A percentile compares a stretch with the other conserved stretches of the same genome.
Evolutionary conservation across 2,329 filamentous ascomycete species (phyloP).

Genomic region (Ambrosiella xylebori): DNA sequence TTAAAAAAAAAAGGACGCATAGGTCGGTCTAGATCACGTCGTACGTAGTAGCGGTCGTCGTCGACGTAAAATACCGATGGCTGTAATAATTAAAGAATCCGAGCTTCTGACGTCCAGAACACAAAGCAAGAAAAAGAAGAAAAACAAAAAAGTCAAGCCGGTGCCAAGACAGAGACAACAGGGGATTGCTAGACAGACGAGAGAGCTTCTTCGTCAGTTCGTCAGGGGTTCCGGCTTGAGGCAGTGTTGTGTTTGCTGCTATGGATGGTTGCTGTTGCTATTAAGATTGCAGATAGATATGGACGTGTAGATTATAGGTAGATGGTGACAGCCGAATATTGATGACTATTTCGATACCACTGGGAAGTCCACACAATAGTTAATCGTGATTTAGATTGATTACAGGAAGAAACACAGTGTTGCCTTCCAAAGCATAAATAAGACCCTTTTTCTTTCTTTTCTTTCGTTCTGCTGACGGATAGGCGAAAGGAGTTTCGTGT

Average conservation of each 20-base stretch:
- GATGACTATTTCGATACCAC: neutral
- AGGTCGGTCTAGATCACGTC: too few relatives aligned
- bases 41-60: too few relatives aligned
- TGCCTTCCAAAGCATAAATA: neutral
- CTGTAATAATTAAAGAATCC: too few relatives aligned
- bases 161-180: neutral
- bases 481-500: neutral
- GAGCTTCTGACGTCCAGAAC: too few relatives aligned
- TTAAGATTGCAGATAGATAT: neutral
- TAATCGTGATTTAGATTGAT: neutral
- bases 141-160: neutral
- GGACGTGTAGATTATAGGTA: neutral
- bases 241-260: neutral
- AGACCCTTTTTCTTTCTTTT: neutral
- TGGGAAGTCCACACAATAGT: neutral
- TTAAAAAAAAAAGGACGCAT: neutral
- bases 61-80: too few relatives aligned
- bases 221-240: neutral
- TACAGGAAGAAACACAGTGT: neutral
- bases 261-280: neutral
- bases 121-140: too few relatives aligned
- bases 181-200: neutral
- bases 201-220: neutral
- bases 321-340: too few relatives aligned
- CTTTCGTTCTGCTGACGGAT: neutral